Percentiles rank a stretch among this genome's conserved stretches.
phyloP scores from a whole-genome alignment of 108 stramenopile genomes.

The Discostella pseudostelligera region DNA sequence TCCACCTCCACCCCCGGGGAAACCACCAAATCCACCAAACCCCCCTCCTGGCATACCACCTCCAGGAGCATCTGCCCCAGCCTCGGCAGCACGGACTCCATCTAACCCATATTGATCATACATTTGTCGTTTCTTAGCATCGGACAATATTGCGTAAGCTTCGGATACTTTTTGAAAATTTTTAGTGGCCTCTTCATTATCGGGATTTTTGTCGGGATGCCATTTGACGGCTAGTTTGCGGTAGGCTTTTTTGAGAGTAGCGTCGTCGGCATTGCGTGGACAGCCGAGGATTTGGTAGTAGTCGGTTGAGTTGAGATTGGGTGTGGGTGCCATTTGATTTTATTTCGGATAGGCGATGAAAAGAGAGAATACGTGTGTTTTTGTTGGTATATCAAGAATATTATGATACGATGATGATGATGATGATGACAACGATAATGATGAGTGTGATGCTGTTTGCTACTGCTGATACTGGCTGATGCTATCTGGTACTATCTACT shows the following conservation, averaged over 20 bases:
- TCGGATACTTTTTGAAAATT: constrained; percentile 89
- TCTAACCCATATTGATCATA: constrained; percentile 85
- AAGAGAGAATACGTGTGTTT: neutral
- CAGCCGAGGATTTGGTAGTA: constrained; percentile 85
- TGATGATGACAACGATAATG: too few species aligned
- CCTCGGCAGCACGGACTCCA: constrained; percentile 65
- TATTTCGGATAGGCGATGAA: neutral
- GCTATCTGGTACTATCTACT: too few species aligned
- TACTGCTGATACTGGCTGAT: neutral
- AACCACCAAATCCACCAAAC: constrained; percentile 49
- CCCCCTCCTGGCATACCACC: constrained; percentile 49
- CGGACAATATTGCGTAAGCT: constrained; percentile 78
- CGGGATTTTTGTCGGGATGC: constrained; percentile 90
- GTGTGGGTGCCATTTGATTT: constrained; percentile 15
- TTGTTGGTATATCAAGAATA: neutral
- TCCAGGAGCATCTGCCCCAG: constrained; percentile 50
- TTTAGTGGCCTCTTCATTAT: constrained; percentile 76
- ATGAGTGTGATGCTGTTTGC: too few species aligned
- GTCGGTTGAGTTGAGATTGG: constrained; percentile 79
- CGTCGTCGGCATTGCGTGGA: constrained; percentile 67
- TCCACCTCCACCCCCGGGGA: constrained; percentile 48
- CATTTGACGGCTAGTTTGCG: constrained; percentile 87
- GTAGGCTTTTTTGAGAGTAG: constrained; percentile 80
- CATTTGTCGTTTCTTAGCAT: constrained; percentile 79
- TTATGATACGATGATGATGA: too few species aligned